Evolutionary conservation across 768 basidiomycete genomes (phyloP).

Genomic region (Dacryopinax primogenitus): DNA sequence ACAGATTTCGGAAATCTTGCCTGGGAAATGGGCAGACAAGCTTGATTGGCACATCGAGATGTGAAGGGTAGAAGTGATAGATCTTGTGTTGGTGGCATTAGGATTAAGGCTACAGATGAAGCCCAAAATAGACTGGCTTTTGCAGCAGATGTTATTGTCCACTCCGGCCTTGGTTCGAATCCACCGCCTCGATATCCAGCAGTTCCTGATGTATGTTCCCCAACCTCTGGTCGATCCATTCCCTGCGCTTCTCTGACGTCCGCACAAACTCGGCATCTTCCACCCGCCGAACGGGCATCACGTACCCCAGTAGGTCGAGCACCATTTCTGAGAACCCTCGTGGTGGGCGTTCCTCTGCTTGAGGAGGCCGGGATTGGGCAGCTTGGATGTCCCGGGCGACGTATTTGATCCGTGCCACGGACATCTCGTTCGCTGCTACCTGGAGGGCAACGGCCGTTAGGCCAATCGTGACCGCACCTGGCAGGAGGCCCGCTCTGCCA

Average conservation of each 20-base stretch:
- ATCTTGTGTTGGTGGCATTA: not conserved
- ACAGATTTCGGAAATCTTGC: conserved; percentile 85
- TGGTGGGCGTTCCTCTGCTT: not conserved
- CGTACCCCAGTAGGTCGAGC: conserved; percentile 22
- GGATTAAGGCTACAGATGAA: not conserved
- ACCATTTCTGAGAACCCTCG: conserved; percentile 21
- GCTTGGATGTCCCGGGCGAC: conserved; percentile 25
- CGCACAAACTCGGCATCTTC: conserved; percentile 62
- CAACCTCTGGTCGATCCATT: conserved; percentile 31
- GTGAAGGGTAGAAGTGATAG: not conserved
- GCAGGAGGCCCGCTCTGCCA: conserved; percentile 42
- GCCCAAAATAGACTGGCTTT: not conserved
- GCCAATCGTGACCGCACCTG: conserved; percentile 50
- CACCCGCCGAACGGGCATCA: conserved; percentile 44
- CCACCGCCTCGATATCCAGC: not conserved
- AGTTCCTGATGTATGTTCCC: not conserved
- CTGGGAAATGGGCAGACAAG: conserved; percentile 82
- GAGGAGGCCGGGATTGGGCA: not conserved
- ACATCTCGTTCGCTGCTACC: conserved; percentile 55
- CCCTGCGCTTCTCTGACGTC: conserved; percentile 45
- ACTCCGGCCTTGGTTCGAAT: not conserved
- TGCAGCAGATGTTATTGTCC: not conserved
- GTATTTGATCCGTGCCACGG: conserved; percentile 46
- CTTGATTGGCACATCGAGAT: conserved; percentile 74
- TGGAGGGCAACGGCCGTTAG: conserved; percentile 51